A percentile compares a stretch with the other conserved stretches of the same genome.
Conservation (phyloP, 2,329 filamentous ascomycete species). For the Microdochium paspali region DNA sequence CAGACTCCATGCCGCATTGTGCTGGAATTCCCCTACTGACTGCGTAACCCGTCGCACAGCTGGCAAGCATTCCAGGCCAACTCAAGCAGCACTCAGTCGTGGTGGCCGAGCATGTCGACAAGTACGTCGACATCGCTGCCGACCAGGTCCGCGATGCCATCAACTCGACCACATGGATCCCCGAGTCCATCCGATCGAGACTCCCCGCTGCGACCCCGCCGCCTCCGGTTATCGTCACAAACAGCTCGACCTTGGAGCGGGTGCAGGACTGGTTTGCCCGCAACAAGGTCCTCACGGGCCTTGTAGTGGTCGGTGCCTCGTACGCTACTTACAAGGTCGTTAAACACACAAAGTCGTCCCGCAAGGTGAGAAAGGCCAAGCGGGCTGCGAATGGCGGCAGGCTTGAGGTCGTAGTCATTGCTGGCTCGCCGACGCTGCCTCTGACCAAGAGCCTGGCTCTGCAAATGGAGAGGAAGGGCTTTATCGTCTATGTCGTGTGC, state of each 20-base stretch:
- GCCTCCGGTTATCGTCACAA: slow-evolving; percentile 22
- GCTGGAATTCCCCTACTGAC: not conserved
- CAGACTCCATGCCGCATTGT: not conserved
- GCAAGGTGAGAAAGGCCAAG: slow-evolving; percentile 64
- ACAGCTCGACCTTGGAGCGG: slow-evolving; percentile 34
- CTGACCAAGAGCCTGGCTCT: slow-evolving; percentile 74
- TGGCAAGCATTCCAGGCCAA: slow-evolving; percentile 48
- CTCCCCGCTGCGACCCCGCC: slow-evolving; percentile 42
- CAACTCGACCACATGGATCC: slow-evolving; percentile 62
- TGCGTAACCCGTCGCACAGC: slow-evolving; percentile 21
- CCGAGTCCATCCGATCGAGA: slow-evolving; percentile 46
- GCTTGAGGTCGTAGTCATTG: slow-evolving; percentile 78
- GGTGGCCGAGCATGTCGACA: slow-evolving; percentile 72
- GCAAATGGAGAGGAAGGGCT: slow-evolving; percentile 84
- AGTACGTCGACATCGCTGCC: slow-evolving; percentile 69
- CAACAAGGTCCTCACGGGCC: slow-evolving; percentile 65
- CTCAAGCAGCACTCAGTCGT: slow-evolving; percentile 61
- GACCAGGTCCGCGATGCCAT: slow-evolving; percentile 59
- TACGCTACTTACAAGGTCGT: slow-evolving; percentile 49
- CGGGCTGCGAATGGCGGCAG: slow-evolving; percentile 75
- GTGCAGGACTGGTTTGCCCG: slow-evolving; percentile 61
- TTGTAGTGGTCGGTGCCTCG: slow-evolving; percentile 60
- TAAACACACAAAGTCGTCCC: slow-evolving; percentile 43
- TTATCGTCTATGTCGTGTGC: slow-evolving; percentile 87
- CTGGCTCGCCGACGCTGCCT: slow-evolving; percentile 77